phyloP scores from a whole-genome alignment of 176 grass and related monocot species.

The Triticum urartu region DNA sequence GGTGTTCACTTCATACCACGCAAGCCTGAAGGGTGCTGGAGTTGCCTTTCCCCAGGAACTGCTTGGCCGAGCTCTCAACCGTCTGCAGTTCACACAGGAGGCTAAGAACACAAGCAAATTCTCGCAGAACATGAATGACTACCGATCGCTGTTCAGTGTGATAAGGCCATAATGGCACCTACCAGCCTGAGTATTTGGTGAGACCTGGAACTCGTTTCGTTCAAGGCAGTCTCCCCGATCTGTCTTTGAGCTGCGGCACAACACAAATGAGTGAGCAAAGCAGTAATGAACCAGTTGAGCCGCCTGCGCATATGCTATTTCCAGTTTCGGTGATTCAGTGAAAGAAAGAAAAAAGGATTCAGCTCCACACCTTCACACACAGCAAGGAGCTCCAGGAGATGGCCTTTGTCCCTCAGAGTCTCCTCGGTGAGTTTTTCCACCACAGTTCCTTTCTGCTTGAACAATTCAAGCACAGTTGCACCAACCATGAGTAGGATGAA shows the following conservation, averaged over 20 bases:
- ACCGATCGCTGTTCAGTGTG: not conserved
- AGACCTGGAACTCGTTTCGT: constrained; percentile 88
- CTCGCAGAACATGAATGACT: not conserved
- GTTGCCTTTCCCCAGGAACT: constrained; percentile 52
- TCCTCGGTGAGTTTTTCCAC: constrained; percentile 89
- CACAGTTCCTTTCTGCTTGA: constrained; percentile 78
- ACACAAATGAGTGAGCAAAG: not conserved
- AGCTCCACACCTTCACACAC: constrained; percentile 61
- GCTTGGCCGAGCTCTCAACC: constrained; percentile 63
- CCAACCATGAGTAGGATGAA: not conserved
- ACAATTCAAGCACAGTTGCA: constrained; percentile 12
- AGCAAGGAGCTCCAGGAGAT: constrained; percentile 82
- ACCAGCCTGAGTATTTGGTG: constrained; percentile 98
- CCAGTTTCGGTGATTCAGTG: not conserved
- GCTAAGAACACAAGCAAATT: constrained; percentile 20
- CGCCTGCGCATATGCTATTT: not conserved
- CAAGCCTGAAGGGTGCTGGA: constrained; percentile 70
- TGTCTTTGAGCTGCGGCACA: constrained; percentile 70
- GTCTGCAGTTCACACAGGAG: constrained; percentile 37
- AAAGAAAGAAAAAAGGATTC: not conserved
- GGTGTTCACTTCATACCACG: constrained; percentile 56
- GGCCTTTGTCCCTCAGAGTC: constrained; percentile 64
- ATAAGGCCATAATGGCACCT: not conserved
- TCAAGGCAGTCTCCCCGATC: constrained; percentile 76
- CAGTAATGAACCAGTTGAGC: not conserved